These are phyloP conservation scores for Wickerhamomyces sp. DNA, from an alignment of 1,139 yeast genomes.

Conservation along the genomic window DNA sequence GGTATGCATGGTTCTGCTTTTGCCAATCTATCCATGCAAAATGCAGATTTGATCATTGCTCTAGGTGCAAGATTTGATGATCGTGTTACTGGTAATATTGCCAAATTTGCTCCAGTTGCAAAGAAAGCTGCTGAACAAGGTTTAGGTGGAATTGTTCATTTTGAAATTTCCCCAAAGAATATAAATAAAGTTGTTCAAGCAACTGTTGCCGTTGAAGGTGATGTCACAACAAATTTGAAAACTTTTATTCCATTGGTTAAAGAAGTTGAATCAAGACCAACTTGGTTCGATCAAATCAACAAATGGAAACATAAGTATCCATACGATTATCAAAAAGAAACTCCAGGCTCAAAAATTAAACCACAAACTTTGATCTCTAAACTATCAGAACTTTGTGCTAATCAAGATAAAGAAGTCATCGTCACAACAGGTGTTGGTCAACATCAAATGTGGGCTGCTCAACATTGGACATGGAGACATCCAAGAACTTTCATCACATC, in stretches of 20 bases:
- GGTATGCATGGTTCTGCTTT: slow-evolving; percentile 99
- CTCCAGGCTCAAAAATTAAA: slow-evolving; percentile 76
- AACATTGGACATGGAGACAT: slow-evolving; percentile 86
- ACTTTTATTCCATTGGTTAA: slow-evolving; percentile 67
- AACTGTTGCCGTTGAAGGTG: slow-evolving; percentile 96
- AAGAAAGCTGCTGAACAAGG: slow-evolving; percentile 80
- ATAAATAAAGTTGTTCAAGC: slow-evolving; percentile 97
- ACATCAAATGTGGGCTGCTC: slow-evolving; percentile 99
- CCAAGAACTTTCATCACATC: slow-evolving; percentile 94
- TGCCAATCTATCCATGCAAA: slow-evolving; percentile 91
- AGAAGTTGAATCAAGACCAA: slow-evolving; percentile 59
- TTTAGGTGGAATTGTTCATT: slow-evolving; percentile 94
- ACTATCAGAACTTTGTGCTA: slow-evolving; percentile 65
- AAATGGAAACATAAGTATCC: slow-evolving; percentile 89
- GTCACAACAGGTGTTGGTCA: slow-evolving; percentile 98
- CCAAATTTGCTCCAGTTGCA: slow-evolving; percentile 92
- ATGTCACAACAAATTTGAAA: slow-evolving; percentile 74
- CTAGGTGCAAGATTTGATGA: slow-evolving; percentile 97
- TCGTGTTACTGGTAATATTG: slow-evolving; percentile 86
- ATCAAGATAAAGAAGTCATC: slow-evolving; percentile 66
- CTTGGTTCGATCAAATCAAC: slow-evolving; percentile 70
- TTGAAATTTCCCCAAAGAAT: slow-evolving; percentile 93
- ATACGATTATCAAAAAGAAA: slow-evolving; percentile 69
- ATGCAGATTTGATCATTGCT: slow-evolving; percentile 89
- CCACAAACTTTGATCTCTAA: slow-evolving; percentile 89